Conservation (phyloP, 257 asterid genomes). For the Petrea volubilis region DNA sequence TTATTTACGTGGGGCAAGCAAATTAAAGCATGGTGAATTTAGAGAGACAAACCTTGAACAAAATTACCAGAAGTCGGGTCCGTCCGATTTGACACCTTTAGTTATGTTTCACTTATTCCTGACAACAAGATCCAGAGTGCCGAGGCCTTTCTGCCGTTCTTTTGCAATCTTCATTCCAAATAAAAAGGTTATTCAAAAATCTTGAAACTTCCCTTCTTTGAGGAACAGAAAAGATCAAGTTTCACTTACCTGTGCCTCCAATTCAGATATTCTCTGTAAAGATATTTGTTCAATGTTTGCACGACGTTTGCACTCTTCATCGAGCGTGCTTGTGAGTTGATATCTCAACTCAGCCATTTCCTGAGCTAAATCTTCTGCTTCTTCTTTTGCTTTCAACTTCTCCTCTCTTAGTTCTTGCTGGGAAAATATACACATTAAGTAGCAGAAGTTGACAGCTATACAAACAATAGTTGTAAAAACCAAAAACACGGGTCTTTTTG, state of each 20-base stretch:
- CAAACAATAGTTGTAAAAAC: neutral
- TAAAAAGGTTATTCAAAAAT: constrained; percentile 22
- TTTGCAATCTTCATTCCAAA: constrained; percentile 51
- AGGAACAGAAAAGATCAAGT: neutral
- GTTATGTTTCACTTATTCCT: constrained; percentile 29
- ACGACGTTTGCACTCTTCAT: constrained; percentile 85
- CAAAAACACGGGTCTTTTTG: neutral
- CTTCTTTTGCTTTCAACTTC: constrained; percentile 81
- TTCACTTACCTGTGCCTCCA: constrained; percentile 78
- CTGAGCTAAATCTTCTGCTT: constrained; percentile 90
- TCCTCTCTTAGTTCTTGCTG: constrained; percentile 73
- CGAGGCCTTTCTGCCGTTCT: constrained; percentile 47
- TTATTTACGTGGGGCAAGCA: neutral
- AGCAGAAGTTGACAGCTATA: neutral
- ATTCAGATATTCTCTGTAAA: constrained; percentile 76
- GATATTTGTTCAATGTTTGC: constrained; percentile 79
- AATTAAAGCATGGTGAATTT: neutral
- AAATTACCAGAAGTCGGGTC: constrained; percentile 1
- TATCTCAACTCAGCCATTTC: constrained; percentile 98
- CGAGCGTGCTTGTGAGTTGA: constrained; percentile 73
- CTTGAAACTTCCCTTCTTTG: constrained; percentile 7
- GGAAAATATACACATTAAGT: constrained; percentile 23
- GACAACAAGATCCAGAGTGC: constrained; percentile 36
- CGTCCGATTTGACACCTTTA: constrained; percentile 14
- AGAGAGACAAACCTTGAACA: constrained; percentile 32